phyloP scores from a whole-genome alignment of 2,329 filamentous ascomycete species.

The Lithohypha guttulata region DNA sequence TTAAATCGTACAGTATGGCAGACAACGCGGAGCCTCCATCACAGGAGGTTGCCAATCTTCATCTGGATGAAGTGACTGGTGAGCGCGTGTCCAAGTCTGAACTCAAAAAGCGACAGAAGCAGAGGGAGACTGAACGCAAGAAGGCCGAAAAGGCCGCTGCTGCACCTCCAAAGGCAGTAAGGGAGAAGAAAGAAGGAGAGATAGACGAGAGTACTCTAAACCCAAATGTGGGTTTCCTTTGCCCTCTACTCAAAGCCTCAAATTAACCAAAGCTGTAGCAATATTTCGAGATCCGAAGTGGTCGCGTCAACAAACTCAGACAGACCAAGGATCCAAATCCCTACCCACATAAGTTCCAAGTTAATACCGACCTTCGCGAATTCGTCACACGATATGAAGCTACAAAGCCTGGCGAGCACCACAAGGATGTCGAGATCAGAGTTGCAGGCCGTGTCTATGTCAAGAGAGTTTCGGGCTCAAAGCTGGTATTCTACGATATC shows the following conservation, averaged over 20 bases:
- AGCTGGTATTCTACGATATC: conserved; percentile 87
- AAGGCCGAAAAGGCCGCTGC: conserved; percentile 70
- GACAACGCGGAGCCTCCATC: conserved; percentile 28
- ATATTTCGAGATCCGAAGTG: conserved; percentile 95
- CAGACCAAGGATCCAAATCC: conserved; percentile 65
- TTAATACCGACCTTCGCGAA: conserved; percentile 69
- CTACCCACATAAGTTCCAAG: conserved; percentile 89
- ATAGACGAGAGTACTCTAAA: conserved; percentile 62
- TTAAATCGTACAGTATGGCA: too few relatives aligned
- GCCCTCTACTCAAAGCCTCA: conserved; percentile 15
- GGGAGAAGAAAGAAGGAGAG: conserved; percentile 44
- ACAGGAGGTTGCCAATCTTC: conserved; percentile 50
- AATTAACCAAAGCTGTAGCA: conserved; percentile 38
- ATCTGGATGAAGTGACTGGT: conserved; percentile 86
- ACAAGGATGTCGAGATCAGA: conserved; percentile 62
- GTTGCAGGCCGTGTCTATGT: conserved; percentile 83
- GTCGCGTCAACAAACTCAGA: conserved; percentile 65
- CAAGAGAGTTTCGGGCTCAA: conserved; percentile 69
- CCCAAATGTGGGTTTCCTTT: conserved; percentile 50
- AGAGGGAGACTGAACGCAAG: conserved; percentile 72
- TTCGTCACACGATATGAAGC: conserved; percentile 65
- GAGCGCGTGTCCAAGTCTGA: conserved; percentile 76
- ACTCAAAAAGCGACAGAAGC: conserved; percentile 93
- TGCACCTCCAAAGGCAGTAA: conserved; percentile 48
- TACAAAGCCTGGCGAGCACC: conserved; percentile 78